Base-by-base conservation (phyloP, 108 stramenopile genomes). In the Epipyxis sp. region DNA sequence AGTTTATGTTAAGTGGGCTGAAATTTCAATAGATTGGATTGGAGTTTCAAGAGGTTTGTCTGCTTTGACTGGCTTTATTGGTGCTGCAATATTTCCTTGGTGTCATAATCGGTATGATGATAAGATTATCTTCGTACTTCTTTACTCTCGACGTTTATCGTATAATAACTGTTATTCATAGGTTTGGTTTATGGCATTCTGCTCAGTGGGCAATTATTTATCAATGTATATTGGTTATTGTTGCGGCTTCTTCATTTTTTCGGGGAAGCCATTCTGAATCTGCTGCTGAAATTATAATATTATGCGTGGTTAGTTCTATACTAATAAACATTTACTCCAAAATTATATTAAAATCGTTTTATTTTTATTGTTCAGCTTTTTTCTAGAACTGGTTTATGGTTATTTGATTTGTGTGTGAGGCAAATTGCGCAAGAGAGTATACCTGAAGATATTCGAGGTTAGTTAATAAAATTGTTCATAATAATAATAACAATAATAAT, bases 351-450 rank as follows among this genome's bases (percentile, higher is more conserved):
- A 10, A 10, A 37, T 42, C 43, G 50, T 34, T 37, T 27, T 3
- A 29, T 29, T 37, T 16, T 37, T 37, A 25, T 25, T 29, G n/a
- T 6, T 27, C 71, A 74, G 71, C 71, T 74, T 37, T 54, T 74
- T 3, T 74, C 71, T 10, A 39, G 71, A 10, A 3, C 50, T 34
- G 71, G 71, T 10, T 42, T 74, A 42, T 74, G 71, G 71, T 27
- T 74, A 29, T 74, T 74, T 37, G 71, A 74, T 42, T 42, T 74
- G 46, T 13, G 71, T 3, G 71, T 57, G 20, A 37, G 71, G 10
- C 71, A 74, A 32, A 74, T 74, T 29, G 71, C 71, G 3, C 71
- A 74, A 42, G 71, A 74, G 71, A 74, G 10, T 27, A 74, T 74
- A 13, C 46, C 50, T 37, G 71, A 27, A 10, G 27, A 3, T 37